Base-by-base conservation (phyloP, 352 stramenopile species). In the Globisporangium barbulae region DNA sequence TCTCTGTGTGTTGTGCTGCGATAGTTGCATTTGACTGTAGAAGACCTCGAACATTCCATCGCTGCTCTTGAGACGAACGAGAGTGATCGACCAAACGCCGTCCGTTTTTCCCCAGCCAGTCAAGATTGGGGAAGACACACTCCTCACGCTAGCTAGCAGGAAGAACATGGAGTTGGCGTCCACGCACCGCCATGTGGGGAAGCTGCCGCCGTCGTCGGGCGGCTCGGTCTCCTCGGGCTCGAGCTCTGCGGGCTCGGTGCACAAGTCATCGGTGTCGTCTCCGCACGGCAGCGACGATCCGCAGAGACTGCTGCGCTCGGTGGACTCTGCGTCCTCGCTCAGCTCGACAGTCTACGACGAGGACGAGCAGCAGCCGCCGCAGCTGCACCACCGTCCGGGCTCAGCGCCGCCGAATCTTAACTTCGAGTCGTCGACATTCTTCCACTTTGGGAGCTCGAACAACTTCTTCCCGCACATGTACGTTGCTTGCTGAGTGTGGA, bases 401-500 rank as follows among this genome's bases (percentile, higher is more conserved):
- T 67, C 65, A 13, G 60, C 33, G 35, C 69, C 57, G 39, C 58
- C 58, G 59, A 64, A 65, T 39, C 49, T 83, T 15, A 63, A 58
- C 66, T 86, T 86, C 31, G 77, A 86, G 25, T 64, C 69, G 31
- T 74, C 76, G 10, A 67, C 65, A n/a, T 72, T 85, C 19, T 88
- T 88, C 53, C 8, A 50, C 52, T 85, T 85, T 56, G 72, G 72
- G 13, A 72, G 67, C 45, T 63, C 75, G 12, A 72, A 57, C 37
- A 72, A 83, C 55, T 83, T 85, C 57, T 85, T 87, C 49, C 68
- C 68, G 9, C 67, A 71, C 33, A 79, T 83, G 65, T 71, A 68
- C 56, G 67, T 56, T n/a, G 7, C 7, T 12, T 31, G 7, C 15
- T 47, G 41, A 21, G 17, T 47, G 17, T 21, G 17, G 17, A 17